A percentile compares a stretch with the other conserved stretches of the same genome.
These are phyloP conservation scores for Triglochin maritima DNA, from an alignment of 106 monocot species.

Conservation along the genomic window DNA sequence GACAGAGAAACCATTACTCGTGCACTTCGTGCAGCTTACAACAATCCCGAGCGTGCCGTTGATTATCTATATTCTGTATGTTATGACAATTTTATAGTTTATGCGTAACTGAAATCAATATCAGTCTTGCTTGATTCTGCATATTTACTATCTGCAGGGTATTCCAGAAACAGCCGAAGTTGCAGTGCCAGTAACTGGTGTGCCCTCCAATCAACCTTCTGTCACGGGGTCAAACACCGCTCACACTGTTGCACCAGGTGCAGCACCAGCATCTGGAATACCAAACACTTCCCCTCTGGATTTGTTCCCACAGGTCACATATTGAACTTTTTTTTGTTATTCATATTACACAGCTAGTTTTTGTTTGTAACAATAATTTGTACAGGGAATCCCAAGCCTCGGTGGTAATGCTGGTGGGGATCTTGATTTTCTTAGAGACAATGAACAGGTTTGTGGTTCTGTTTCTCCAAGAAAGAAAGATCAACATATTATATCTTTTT, in stretches of 20 bases:
- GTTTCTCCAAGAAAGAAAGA: not conserved
- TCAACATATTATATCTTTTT: not conserved
- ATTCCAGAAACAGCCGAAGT: slow-evolving; percentile 77
- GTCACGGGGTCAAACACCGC: slow-evolving; percentile 9
- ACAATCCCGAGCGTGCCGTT: slow-evolving; percentile 98
- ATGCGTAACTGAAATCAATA: not conserved
- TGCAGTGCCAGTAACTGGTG: slow-evolving; percentile 41
- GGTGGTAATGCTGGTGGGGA: slow-evolving; percentile 61
- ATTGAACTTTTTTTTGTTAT: not conserved
- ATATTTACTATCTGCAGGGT: slow-evolving; percentile 37
- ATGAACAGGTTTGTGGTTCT: slow-evolving; percentile 49
- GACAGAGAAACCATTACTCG: slow-evolving; percentile 71
- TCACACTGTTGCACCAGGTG: slow-evolving; percentile 15
- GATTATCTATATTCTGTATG: slow-evolving; percentile 95
- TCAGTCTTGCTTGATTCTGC: not conserved
- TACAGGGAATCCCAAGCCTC: slow-evolving; percentile 26
- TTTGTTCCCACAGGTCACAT: slow-evolving; percentile 84
- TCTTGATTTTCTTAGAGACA: slow-evolving; percentile 90
- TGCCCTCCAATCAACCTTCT: slow-evolving; percentile 23
- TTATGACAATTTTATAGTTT: not conserved
- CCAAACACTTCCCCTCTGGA: slow-evolving; percentile 84
- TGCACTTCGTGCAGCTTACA: slow-evolving; percentile 93
- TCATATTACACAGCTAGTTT: no score
- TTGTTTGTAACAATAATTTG: not conserved
- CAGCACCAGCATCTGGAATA: slow-evolving; percentile 34